phyloP scores from a whole-genome alignment of 2,329 filamentous ascomycete genomes.

The Monosporascus sp. region DNA sequence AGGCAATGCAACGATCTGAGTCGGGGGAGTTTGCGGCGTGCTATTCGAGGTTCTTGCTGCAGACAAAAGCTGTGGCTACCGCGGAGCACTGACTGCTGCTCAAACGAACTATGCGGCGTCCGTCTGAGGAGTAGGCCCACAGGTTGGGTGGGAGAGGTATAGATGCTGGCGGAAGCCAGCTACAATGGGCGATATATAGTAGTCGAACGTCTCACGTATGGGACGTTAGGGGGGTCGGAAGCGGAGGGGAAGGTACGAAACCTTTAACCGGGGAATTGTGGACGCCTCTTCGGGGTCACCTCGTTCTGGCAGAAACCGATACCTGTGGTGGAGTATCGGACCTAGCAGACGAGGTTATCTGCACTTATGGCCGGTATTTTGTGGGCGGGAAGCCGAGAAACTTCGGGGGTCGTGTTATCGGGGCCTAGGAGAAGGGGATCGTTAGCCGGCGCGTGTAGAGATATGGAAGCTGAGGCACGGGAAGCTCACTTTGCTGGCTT shows the following conservation, averaged over 20 bases:
- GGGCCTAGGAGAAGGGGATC: conserved; percentile 40
- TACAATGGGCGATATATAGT: conserved; percentile 47
- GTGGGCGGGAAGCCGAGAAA: conserved; percentile 17
- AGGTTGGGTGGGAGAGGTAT: conserved; percentile 54
- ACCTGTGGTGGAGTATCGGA: conserved; percentile 76
- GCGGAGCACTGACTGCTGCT: conserved; percentile 96
- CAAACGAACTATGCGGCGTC: conserved; percentile 94
- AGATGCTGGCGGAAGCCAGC: conserved; percentile 85
- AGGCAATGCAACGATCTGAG: conserved; percentile 17
- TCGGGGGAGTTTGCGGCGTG: conserved; percentile 12
- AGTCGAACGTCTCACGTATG: conserved; percentile 57
- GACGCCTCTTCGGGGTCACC: conserved; percentile 50
- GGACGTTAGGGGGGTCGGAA: conserved; percentile 89
- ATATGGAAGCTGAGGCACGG: conserved; percentile 1
- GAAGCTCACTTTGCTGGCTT: conserved; percentile 82
- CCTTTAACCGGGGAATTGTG: conserved; percentile 86
- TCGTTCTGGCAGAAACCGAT: conserved; percentile 76
- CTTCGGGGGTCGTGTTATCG: conserved; percentile 49
- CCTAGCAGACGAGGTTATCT: conserved; percentile 71
- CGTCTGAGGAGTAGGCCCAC: conserved; percentile 98
- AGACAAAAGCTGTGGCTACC: conserved; percentile 42
- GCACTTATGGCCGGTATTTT: conserved; percentile 27
- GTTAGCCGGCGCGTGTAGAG: background rate
- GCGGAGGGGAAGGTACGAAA: conserved; percentile 76
- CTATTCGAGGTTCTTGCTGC: conserved; percentile 15